Base-by-base conservation (phyloP, 768 basidiomycete species). In the Russula ochroleuca region DNA sequence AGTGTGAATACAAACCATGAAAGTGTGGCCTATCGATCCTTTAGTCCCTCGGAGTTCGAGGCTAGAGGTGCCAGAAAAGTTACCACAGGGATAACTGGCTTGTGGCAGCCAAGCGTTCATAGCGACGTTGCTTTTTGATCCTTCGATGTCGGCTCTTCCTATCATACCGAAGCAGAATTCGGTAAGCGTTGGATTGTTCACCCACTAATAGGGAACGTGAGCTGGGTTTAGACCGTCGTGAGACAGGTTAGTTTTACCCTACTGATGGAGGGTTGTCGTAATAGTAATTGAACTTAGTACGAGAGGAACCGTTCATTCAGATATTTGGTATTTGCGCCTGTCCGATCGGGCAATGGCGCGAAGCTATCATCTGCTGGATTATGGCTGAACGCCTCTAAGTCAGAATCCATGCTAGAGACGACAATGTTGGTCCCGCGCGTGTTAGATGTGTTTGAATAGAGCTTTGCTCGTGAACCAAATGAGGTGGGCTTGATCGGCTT, bases 201-300 rank as follows among this genome's bases (percentile, higher is more conserved):
- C 84, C 84, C 84, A 82, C 79, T 80, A 84, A 85, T 85, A 85
- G 84, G 85, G 83, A 85, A 84, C 80, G 81, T 85, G 84, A 85
- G 84, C 84, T 85, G 84, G 84, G 84, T 85, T 86, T 86, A 85
- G 85, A 85, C 85, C 82, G 81, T 86, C 81, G 83, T 86, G 85
- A 85, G 85, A 87, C 84, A 86, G 85, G 84, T 86, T 87, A 86
- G 84, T 87, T 86, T 86, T 87, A 86, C 85, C 83, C 84, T 87
- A 85, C 83, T 86, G 83, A 85, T 86, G 85, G 81, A 82, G 82
- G 73, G 83, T 85, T 78, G 77, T 84, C 81, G 79, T 80, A 82
- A 86, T 79, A 83, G 84, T 84, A 86, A 85, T 86, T 83, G 82
- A 83, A 82, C 83, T 83, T 85, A 86, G 85, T 86, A 86, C 82